Evolutionary conservation across 192 early-diverging fungal species (phyloP).

Genomic region (Umbelopsis ramanniana): DNA sequence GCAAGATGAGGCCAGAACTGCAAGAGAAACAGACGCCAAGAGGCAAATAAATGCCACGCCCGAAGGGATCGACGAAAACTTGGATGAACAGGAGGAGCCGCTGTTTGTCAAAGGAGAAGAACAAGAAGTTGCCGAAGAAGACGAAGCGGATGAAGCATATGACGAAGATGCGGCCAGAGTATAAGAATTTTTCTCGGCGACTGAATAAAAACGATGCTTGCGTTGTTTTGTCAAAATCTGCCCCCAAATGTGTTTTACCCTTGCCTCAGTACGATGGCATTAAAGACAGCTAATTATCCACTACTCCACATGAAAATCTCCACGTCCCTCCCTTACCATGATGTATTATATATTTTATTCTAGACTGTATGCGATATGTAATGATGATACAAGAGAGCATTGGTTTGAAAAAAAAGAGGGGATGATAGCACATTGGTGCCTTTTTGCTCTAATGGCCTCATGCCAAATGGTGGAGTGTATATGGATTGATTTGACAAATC

Average conservation of each 20-base stretch:
- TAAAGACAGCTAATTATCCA: too few relatives aligned
- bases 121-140: background rate
- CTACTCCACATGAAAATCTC: too few relatives aligned
- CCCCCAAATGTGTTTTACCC: too few relatives aligned
- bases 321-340: too few relatives aligned
- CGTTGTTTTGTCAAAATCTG: too few relatives aligned
- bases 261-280: too few relatives aligned
- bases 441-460: background rate
- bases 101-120: background rate
- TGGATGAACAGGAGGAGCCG: conserved; percentile 1
- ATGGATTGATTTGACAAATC: background rate
- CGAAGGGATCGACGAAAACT: background rate
- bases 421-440: too few relatives aligned
- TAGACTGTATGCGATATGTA: background rate
- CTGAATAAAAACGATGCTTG: too few relatives aligned
- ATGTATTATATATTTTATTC: background rate
- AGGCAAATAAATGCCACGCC: background rate
- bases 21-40: background rate
- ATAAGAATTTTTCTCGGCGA: too few relatives aligned
- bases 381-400: background rate
- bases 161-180: too few relatives aligned
- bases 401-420: too few relatives aligned
- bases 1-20: background rate
- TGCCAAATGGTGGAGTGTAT: background rate
- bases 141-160: background rate